These are phyloP conservation scores for Babesia ovata DNA, from an alignment of 169 alveolate genomes.

Conservation along the genomic window DNA sequence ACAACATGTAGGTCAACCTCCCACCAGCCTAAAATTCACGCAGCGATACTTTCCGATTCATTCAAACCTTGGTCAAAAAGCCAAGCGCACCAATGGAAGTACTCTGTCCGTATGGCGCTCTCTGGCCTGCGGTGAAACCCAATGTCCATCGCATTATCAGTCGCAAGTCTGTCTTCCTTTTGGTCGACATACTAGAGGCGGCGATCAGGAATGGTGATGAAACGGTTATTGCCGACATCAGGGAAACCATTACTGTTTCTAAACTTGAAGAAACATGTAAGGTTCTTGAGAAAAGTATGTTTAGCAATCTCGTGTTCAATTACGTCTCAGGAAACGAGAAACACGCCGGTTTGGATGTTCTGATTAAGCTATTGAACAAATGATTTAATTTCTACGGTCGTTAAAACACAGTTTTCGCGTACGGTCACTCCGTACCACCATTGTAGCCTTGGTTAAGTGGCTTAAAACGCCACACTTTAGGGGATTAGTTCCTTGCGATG, in stretches of 20 bases:
- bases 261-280: not conserved
- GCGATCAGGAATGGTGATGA: constrained; percentile 17
- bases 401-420: too few relatives aligned
- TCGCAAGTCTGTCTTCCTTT: constrained; percentile 40
- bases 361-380: constrained; percentile 8
- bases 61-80: constrained; percentile 54
- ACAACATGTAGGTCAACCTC: constrained; percentile 42
- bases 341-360: constrained; percentile 24
- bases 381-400: not conserved
- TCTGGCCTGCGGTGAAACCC: constrained; percentile 49
- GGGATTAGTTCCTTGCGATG: too few relatives aligned
- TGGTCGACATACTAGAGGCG: constrained; percentile 59
- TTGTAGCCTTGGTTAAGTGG: too few relatives aligned
- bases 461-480: too few relatives aligned
- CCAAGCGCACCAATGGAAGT: constrained; percentile 25
- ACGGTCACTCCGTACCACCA: too few relatives aligned
- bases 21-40: not conserved
- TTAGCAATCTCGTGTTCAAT: not conserved
- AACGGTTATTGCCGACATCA: constrained; percentile 35
- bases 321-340: constrained; percentile 17
- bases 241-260: not conserved
- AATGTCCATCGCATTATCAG: constrained; percentile 21
- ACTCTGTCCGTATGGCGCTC: constrained; percentile 11
- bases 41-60: constrained; percentile 40
- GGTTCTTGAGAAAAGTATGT: constrained; percentile 16